Conservation (phyloP, 2,329 filamentous ascomycete species). For the Ceratocystis variospora region DNA sequence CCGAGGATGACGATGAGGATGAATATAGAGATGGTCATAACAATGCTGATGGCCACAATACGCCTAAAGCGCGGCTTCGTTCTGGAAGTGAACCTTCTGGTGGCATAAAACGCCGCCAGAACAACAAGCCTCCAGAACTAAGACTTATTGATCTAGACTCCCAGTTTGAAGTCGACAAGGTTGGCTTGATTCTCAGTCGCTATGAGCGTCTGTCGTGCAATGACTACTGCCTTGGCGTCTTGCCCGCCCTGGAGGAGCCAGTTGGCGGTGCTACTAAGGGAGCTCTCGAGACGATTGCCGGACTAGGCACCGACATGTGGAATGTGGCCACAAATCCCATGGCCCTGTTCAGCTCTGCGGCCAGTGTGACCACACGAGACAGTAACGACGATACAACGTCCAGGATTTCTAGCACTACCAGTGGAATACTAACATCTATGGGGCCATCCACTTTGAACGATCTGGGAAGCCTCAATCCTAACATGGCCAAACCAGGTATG, state of each 20-base stretch:
- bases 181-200: slow-evolving; percentile 71
- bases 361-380: slow-evolving; percentile 53
- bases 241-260: slow-evolving; percentile 52
- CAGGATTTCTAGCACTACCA: slow-evolving; percentile 29
- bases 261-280: slow-evolving; percentile 40
- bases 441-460: slow-evolving; percentile 24
- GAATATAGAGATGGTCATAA: neutral
- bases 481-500: slow-evolving; percentile 41
- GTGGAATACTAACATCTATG: slow-evolving; percentile 12
- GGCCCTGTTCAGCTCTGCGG: slow-evolving; percentile 72
- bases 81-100: slow-evolving; percentile 46
- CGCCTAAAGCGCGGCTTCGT: slow-evolving; percentile 24
- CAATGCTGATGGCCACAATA: slow-evolving; percentile 21
- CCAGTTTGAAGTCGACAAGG: slow-evolving; percentile 75
- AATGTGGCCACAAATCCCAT: slow-evolving; percentile 81
- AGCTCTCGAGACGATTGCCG: slow-evolving; percentile 62
- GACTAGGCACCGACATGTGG: slow-evolving; percentile 64
- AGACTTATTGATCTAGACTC: slow-evolving; percentile 80
- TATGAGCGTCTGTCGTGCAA: slow-evolving; percentile 74
- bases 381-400: slow-evolving; percentile 45
- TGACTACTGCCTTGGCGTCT: slow-evolving; percentile 78
- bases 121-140: slow-evolving; percentile 74
- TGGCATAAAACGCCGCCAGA: slow-evolving; percentile 56
- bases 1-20: slow-evolving; percentile 53
- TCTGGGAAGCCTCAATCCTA: slow-evolving; percentile 32